phyloP scores from a whole-genome alignment of 108 stramenopile species.

The Chaetoceros tenuissimus region DNA sequence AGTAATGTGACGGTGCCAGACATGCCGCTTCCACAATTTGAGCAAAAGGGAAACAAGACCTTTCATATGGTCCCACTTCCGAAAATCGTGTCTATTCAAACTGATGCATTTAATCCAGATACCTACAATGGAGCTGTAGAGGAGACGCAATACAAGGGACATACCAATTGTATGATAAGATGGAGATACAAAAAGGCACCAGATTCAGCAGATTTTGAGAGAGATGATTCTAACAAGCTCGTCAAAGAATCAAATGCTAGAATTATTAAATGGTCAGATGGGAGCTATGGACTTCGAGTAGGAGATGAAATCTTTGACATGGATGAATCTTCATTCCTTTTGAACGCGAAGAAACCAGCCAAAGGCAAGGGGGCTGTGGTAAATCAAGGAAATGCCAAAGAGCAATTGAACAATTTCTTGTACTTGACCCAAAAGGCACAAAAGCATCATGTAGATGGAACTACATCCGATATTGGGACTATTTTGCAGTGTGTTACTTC shows the following conservation, averaged over 20 bases:
- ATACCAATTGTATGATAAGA: slow-evolving; percentile 73
- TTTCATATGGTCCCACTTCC: slow-evolving; percentile 70
- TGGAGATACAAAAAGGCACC: slow-evolving; percentile 58
- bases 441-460: slow-evolving; percentile 14
- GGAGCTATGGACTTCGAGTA: slow-evolving; percentile 72
- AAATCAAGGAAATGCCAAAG: slow-evolving; percentile 7
- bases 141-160: slow-evolving; percentile 51
- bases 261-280: slow-evolving; percentile 86
- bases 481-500: slow-evolving; percentile 64
- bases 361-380: slow-evolving; percentile 19
- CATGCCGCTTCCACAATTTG: not conserved
- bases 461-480: slow-evolving; percentile 35
- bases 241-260: slow-evolving; percentile 63
- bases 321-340: slow-evolving; percentile 14
- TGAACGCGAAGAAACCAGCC: not conserved
- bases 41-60: not conserved
- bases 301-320: slow-evolving; percentile 81
- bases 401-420: slow-evolving; percentile 64
- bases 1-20: not conserved
- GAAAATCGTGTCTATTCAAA: slow-evolving; percentile 69
- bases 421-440: slow-evolving; percentile 64
- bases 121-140: slow-evolving; percentile 42
- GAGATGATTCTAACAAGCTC: slow-evolving; percentile 27
- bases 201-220: slow-evolving; percentile 16
- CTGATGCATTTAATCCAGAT: slow-evolving; percentile 49